Conservation (phyloP, 495 filamentous ascomycete species). For the Trichocladium antarcticum region DNA sequence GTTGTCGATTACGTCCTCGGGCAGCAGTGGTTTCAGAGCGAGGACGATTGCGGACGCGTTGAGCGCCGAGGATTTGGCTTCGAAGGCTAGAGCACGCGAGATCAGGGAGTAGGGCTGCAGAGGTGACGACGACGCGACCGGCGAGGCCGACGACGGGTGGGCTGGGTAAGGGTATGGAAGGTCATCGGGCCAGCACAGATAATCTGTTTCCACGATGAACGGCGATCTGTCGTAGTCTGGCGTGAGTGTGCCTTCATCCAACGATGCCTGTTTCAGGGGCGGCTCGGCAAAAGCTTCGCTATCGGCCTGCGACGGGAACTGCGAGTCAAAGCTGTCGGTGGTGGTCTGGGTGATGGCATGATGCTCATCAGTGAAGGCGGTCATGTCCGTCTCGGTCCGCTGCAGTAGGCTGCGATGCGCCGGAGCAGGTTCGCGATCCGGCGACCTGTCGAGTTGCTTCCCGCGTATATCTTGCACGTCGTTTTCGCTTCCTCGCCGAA, state of each 20-base stretch:
- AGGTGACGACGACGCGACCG: slow-evolving; percentile 18
- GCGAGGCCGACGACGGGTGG: slow-evolving; percentile 8
- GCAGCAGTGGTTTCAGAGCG: slow-evolving; percentile 41
- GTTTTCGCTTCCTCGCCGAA: slow-evolving; percentile 4
- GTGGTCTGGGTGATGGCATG: slow-evolving; percentile 37
- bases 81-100: slow-evolving; percentile 37
- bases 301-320: slow-evolving; percentile 23
- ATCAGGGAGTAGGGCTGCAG: slow-evolving; percentile 42
- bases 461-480: slow-evolving; percentile 28
- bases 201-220: slow-evolving; percentile 41
- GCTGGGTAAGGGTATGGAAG: slow-evolving; percentile 35
- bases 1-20: slow-evolving; percentile 37
- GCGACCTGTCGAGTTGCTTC: slow-evolving; percentile 24
- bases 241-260: slow-evolving; percentile 1
- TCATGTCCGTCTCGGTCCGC: slow-evolving; percentile 27
- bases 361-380: slow-evolving; percentile 31
- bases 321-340: slow-evolving; percentile 29
- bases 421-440: slow-evolving; percentile 10
- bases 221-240: slow-evolving; percentile 27
- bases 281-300: slow-evolving; percentile 12
- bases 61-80: slow-evolving; percentile 34
- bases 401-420: slow-evolving; percentile 17
- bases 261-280: slow-evolving; percentile 1
- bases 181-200: slow-evolving; percentile 39
- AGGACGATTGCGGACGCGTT: slow-evolving; percentile 44